Percentiles rank a stretch among this genome's conserved stretches.
Evolutionary conservation across 306 rosid genomes (phyloP).

Genomic region (Elaeagnus macrophylla): DNA sequence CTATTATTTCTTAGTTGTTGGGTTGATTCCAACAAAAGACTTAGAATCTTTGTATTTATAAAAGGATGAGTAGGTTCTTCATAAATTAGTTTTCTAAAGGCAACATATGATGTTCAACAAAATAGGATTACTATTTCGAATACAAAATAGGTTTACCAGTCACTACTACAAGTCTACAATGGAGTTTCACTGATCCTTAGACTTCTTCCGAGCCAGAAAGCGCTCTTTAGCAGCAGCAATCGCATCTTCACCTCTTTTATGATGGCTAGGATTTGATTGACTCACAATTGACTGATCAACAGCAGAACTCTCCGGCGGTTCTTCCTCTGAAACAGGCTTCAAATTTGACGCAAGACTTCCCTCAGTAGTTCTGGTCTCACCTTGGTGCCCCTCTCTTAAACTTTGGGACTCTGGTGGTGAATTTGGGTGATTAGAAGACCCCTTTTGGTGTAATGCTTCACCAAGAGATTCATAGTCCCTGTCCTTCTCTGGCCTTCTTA

Average conservation of each 20-base stretch:
- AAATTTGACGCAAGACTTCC: slow-evolving; percentile 25
- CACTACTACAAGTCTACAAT: neutral
- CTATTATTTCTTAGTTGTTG: too few relatives aligned
- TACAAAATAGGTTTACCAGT: too few relatives aligned
- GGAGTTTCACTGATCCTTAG: slow-evolving; percentile 34
- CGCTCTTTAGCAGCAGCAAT: slow-evolving; percentile 76
- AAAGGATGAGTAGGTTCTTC: too few relatives aligned
- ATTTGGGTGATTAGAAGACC: slow-evolving; percentile 16
- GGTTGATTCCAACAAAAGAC: too few relatives aligned
- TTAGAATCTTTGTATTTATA: too few relatives aligned
- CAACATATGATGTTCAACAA: too few relatives aligned
- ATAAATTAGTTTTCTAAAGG: too few relatives aligned
- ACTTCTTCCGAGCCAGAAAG: slow-evolving; percentile 62
- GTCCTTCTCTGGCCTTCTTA: slow-evolving; percentile 25
- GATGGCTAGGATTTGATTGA: slow-evolving; percentile 45
- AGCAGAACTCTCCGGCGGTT: slow-evolving; percentile 18
- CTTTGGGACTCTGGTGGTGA: slow-evolving; percentile 22
- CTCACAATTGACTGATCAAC: slow-evolving; percentile 25
- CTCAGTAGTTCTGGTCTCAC: slow-evolving; percentile 25
- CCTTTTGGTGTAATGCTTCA: slow-evolving; percentile 17
- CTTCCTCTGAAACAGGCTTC: slow-evolving; percentile 9
- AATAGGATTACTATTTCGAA: too few relatives aligned
- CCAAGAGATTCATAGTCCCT: slow-evolving; percentile 14
- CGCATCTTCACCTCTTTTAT: slow-evolving; percentile 65
- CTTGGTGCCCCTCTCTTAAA: slow-evolving; percentile 19